Evolutionary conservation across 2,329 filamentous ascomycete genomes (phyloP), one percentile per base, ranked within the genome.

Genomic region (Coleophoma eucalyptorum): DNA sequence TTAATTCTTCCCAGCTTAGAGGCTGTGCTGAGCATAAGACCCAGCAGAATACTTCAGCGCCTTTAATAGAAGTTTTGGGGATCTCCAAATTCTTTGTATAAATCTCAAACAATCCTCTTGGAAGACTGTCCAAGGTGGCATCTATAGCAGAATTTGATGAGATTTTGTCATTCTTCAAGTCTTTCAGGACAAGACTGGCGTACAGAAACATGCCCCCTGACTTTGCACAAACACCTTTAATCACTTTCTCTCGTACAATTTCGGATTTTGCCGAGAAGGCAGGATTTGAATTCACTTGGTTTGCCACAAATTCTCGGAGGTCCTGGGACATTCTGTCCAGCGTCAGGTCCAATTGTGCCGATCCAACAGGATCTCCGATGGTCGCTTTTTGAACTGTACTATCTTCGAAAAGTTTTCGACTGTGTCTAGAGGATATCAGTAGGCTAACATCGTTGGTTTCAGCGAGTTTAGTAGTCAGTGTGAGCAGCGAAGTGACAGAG

Each of bases 141-240:
- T 43, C 31, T 19, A 50, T 37, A 16, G 41, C 48, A n/a, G 31
- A 34, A 6, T 33, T 26, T 21, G 48, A 50, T 10, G 41, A 44
- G 11, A 50, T 44, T 19, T 21, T 44, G 13, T 50, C 48, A 5
- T 16, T 13, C 34, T 32, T 50, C 15, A 51, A 34, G 18, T 51
- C 49, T 6, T 48, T 45, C 4, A 51, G 20, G 18, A 51, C 33
- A 21, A 51, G 49, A 15, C 32, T 48, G 11, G 49, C 49, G 38
- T 41, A 51, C 8, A 51, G 26, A 42, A 51, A 51, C 49, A 51
- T 51, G 11, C 49, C 49, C 10, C 41, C 41, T 6, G 49, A 44
- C 13, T 34, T 26, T n/a, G 38, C 44, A 21, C 20, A 45, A 20
- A 50, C 41, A 4, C 34, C 21, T n/a, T 43, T 37, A 18, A 50